Conservation (phyloP, 495 filamentous ascomycete genomes). For the Tuber indicum region DNA sequence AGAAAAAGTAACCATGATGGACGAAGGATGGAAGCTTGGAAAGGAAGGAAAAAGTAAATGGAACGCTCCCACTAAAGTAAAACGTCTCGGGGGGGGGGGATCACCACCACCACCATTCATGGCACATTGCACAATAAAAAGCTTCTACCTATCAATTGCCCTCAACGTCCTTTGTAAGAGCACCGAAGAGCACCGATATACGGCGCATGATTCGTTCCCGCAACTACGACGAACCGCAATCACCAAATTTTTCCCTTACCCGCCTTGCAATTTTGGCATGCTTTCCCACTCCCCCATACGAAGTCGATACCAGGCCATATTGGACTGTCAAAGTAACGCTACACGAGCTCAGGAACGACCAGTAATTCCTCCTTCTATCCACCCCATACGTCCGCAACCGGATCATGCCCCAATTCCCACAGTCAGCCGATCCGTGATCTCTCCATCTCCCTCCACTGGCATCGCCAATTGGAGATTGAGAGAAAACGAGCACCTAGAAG, state of each 20-base stretch:
- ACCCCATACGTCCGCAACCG: not conserved
- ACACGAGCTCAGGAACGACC: not conserved
- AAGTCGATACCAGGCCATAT: not conserved
- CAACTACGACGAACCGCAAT: not conserved
- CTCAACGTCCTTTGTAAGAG: not conserved
- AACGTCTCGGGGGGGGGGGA: not conserved
- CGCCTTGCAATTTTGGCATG: not conserved
- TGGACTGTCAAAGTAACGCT: not conserved
- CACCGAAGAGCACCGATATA: not conserved
- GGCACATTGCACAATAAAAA: slow-evolving; percentile 1
- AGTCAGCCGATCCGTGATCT: not conserved
- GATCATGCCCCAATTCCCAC: not conserved
- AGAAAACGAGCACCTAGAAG: not conserved
- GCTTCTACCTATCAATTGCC: not conserved
- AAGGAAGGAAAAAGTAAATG: slow-evolving; percentile 1
- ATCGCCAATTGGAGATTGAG: not conserved
- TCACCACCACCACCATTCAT: not conserved
- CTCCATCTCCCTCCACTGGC: not conserved
- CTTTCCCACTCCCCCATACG: not conserved
- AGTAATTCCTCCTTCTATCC: not conserved
- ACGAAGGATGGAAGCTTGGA: not conserved
- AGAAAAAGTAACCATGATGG: not conserved
- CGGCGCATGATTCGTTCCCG: not conserved
- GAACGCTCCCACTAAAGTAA: not conserved
- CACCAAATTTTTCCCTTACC: not conserved